Evolutionary conservation across 2,329 filamentous ascomycete species (phyloP), one percentile per base, ranked within the genome.

Genomic region (Chrysoporthe austroafricana): DNA sequence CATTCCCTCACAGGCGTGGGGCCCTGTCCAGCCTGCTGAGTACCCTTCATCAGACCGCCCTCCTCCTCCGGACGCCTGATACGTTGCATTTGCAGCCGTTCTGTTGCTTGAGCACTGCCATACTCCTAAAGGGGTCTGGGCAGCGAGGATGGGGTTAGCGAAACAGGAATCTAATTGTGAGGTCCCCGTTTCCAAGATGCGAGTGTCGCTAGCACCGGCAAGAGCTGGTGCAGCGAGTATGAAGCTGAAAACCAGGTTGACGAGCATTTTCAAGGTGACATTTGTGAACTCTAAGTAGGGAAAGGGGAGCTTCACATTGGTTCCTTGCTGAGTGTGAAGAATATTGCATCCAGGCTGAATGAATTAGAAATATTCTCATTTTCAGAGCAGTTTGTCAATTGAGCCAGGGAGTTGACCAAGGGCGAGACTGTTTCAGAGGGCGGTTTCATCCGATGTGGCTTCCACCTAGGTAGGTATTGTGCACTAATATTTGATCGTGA

Each of bases 1-100:
- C 11, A 32, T 46, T 42, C 64, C 69, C 9, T 66, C 69, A 64
- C 70, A 72, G 8, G 64, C 21, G 18, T 71, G 70, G 0, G 70
- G 70, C 0, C 70, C 70, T 18, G 52, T 58, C 70, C 70, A 72
- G 3, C 67, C 64, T 9, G 64, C 56, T 4, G 67, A 69, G 4
- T 54, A 42, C 26, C 66, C 56, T 18, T 61, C 39, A 13, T 61
- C 67, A 6, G 56, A n/a, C 5, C 21, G 32, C 1, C 36, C 16
- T n/a, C 39, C 63, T 6, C 60, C 42, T 26, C n/a, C 4, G 9
- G 14, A 2, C 32, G n/a, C 26, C 43, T 48, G 44, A 9, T 32
- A 14, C 14, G 63, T 62, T n/a, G 39, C n/a, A 21, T 48, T 61
- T 9, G 11, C 16, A 9, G 50, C 9, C 4, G 56, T n/a, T 39